Percentiles rank a stretch among this genome's conserved stretches.
phyloP scores from a whole-genome alignment of 2,329 filamentous ascomycete species.

The Penicillium nordicum region DNA sequence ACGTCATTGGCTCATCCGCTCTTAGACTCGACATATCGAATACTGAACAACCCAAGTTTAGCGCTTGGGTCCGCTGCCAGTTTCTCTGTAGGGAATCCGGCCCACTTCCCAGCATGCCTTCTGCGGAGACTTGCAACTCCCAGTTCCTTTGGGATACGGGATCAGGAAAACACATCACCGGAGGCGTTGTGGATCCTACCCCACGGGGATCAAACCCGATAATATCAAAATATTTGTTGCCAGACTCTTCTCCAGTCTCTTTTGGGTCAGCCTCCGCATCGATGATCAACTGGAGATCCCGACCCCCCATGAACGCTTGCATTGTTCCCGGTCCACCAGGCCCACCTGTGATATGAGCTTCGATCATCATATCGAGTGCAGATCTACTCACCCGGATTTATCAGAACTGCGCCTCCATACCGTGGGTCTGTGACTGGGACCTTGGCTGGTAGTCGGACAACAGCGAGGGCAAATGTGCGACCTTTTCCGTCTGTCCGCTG shows the following conservation, averaged over 20 bases:
- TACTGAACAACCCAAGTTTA: constrained; percentile 32
- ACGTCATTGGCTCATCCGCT: constrained; percentile 26
- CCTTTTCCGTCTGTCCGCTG: constrained; percentile 33
- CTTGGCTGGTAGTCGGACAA: constrained; percentile 48
- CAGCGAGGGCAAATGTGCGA: constrained; percentile 41
- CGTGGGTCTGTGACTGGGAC: constrained; percentile 40
- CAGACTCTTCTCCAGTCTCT: background rate
- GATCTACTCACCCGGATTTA: constrained; percentile 42
- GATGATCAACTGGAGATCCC: constrained; percentile 37
- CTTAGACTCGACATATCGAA: constrained; percentile 16
- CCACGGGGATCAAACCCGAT: constrained; percentile 47
- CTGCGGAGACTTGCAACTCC: constrained; percentile 34
- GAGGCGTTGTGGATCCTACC: constrained; percentile 41
- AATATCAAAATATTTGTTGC: constrained; percentile 39
- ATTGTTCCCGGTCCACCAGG: constrained; percentile 45
- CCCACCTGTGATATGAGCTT: constrained; percentile 31
- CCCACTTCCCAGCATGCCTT: constrained; percentile 37
- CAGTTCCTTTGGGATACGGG: constrained; percentile 30
- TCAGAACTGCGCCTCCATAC: constrained; percentile 47
- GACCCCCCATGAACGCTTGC: constrained; percentile 33
- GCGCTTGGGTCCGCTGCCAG: constrained; percentile 34
- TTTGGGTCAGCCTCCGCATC: constrained; percentile 32
- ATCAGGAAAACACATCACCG: constrained; percentile 41
- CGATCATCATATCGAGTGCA: background rate
- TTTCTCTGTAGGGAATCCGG: constrained; percentile 27